phyloP scores from a whole-genome alignment of 345 rosid genomes.

The Moricandia moricandioides region DNA sequence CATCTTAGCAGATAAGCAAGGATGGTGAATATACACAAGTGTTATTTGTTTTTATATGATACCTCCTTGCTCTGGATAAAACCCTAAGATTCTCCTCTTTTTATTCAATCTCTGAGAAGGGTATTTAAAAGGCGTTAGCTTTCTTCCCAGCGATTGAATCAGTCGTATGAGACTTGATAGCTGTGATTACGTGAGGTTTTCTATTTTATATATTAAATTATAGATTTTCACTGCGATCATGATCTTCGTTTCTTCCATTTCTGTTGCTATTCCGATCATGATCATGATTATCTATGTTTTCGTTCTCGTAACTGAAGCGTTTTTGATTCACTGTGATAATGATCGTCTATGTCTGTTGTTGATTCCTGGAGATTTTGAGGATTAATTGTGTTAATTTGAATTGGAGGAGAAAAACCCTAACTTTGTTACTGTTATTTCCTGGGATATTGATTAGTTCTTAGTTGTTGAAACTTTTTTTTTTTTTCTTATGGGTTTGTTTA shows the following conservation, averaged over 20 bases:
- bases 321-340: not conserved
- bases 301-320: constrained; percentile 13
- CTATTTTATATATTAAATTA: not conserved
- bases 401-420: not conserved
- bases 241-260: constrained; percentile 13
- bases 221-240: constrained; percentile 16
- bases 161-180: constrained; percentile 8
- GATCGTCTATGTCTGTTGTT: constrained; percentile 20
- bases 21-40: not conserved
- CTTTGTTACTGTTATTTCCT: constrained; percentile 6
- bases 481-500: not conserved
- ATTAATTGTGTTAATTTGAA: not conserved
- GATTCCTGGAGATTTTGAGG: not conserved
- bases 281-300: not conserved
- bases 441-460: constrained; percentile 12
- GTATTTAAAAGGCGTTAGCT: constrained; percentile 5
- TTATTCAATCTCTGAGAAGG: not conserved
- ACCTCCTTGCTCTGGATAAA: not conserved
- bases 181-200: constrained; percentile 9
- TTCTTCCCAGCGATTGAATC: not conserved
- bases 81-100: constrained; percentile 34
- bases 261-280: not conserved
- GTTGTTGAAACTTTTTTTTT: not conserved
- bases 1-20: constrained; percentile 33
- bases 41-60: constrained; percentile 5